A percentile compares a stretch with the other conserved stretches of the same genome.
Evolutionary conservation across 208 protist genomes (phyloP).

Genomic region (Trypanosoma platydactyli): DNA sequence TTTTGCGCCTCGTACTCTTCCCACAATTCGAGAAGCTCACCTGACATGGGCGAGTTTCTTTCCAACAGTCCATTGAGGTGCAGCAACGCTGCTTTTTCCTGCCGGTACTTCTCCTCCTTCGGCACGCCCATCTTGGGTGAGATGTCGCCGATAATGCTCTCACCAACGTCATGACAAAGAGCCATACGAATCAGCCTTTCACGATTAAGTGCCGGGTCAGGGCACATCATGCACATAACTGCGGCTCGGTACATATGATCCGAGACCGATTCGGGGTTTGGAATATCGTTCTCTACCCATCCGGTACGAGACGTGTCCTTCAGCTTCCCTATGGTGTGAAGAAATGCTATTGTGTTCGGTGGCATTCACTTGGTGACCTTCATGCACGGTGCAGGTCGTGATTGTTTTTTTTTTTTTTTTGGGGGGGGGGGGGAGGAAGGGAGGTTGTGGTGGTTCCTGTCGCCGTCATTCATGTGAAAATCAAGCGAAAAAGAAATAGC

Average conservation of each 20-base stretch:
- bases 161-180: constrained; percentile 85
- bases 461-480: too few species aligned
- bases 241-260: constrained; percentile 94
- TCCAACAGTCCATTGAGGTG: constrained; percentile 43
- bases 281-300: constrained; percentile 85
- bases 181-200: constrained; percentile 85
- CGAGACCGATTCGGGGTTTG: constrained; percentile 76
- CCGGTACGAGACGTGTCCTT: constrained; percentile 88
- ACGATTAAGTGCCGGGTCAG: constrained; percentile 67
- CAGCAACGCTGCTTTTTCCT: constrained; percentile 66
- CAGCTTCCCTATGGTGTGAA: constrained; percentile 75
- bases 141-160: constrained; percentile 90
- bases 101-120: constrained; percentile 75
- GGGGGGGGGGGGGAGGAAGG: too few species aligned
- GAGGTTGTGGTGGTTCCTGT: too few species aligned
- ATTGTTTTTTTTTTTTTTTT: background rate
- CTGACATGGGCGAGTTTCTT: constrained; percentile 31
- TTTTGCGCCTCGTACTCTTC: constrained; percentile 87
- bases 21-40: constrained; percentile 71
- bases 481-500: too few species aligned
- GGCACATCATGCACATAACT: constrained; percentile 92
- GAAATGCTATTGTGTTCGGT: constrained; percentile 57
- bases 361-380: constrained; percentile 1
- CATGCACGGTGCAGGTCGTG: too few species aligned
- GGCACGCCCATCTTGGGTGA: constrained; percentile 81